phyloP scores from a whole-genome alignment of 768 basidiomycete genomes.

The Piloderma croceum region DNA sequence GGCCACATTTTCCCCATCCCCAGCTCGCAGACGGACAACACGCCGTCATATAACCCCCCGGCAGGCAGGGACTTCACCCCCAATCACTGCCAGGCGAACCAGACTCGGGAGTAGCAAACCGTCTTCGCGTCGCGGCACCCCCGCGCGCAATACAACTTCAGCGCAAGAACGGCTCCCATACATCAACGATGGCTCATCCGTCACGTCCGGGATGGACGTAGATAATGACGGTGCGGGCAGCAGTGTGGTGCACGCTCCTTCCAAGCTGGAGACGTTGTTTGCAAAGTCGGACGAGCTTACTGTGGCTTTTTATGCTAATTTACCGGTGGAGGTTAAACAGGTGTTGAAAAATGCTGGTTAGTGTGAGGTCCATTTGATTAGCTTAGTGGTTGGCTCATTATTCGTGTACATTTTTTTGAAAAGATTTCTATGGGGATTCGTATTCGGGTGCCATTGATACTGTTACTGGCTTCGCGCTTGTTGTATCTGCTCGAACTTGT shows the following conservation, averaged over 20 bases:
- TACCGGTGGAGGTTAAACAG: constrained; percentile 73
- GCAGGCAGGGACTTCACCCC: constrained; percentile 23
- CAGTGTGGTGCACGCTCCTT: no score
- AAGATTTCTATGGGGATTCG: constrained; percentile 64
- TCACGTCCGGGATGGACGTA: constrained; percentile 60
- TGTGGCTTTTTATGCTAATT: constrained; percentile 59
- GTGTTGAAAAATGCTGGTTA: constrained; percentile 62
- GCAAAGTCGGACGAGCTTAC: constrained; percentile 70
- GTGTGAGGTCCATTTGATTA: constrained; percentile 12
- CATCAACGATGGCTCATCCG: constrained; percentile 34
- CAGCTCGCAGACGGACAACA: constrained; percentile 52
- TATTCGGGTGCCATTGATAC: constrained; percentile 71
- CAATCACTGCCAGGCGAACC: constrained; percentile 22
- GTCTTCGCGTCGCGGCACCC: constrained; percentile 41
- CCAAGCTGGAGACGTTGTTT: constrained; percentile 48
- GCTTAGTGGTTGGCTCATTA: neutral
- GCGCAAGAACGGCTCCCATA: neutral
- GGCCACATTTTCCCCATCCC: constrained; percentile 59
- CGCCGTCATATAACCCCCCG: constrained; percentile 26
- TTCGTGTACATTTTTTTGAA: constrained; percentile 1
- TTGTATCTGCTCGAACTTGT: constrained; percentile 66
- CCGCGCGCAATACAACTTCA: constrained; percentile 19
- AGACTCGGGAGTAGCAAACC: constrained; percentile 25
- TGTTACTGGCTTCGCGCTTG: constrained; percentile 66
- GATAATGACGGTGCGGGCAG: constrained; percentile 46